These are phyloP conservation scores for Lactarius deliciosus DNA, from an alignment of 768 basidiomycete species.

Conservation along the genomic window DNA sequence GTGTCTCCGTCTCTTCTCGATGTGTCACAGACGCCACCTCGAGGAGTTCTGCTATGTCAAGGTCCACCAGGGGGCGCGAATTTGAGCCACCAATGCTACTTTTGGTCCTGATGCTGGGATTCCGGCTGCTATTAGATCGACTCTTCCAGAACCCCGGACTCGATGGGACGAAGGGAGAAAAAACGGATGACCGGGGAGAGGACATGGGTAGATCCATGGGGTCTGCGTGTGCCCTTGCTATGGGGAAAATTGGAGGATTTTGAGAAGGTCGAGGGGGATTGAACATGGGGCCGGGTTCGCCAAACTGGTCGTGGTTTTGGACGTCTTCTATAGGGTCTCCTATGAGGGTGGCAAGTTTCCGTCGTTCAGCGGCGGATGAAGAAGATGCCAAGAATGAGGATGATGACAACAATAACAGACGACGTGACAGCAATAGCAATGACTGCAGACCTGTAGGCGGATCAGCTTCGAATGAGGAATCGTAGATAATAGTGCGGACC, in stretches of 20 bases:
- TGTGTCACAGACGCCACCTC: constrained; percentile 17
- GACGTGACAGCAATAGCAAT: constrained; percentile 18
- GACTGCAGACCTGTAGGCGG: constrained; percentile 2
- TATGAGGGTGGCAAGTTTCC: not conserved
- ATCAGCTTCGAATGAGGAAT: constrained; percentile 4
- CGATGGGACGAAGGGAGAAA: constrained; percentile 8
- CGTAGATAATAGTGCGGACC: constrained; percentile 4
- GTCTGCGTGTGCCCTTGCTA: constrained; percentile 5
- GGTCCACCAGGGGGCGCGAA: constrained; percentile 12
- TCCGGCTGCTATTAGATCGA: constrained; percentile 2
- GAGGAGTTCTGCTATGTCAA: constrained; percentile 29
- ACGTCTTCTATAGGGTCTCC: not conserved
- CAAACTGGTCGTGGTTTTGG: not conserved
- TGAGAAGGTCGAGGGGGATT: not conserved
- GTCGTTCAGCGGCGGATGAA: constrained; percentile 18
- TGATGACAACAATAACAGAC: not conserved
- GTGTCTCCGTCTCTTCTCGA: constrained; percentile 6
- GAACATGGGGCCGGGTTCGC: not conserved
- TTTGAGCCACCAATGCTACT: not conserved
- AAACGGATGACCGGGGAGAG: constrained; percentile 15
- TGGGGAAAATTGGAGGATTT: not conserved
- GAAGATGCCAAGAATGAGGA: constrained; percentile 15
- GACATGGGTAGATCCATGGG: not conserved
- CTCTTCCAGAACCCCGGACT: not conserved
- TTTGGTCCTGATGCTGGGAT: constrained; percentile 8